A percentile compares a stretch with the other conserved stretches of the same genome.
Conservation (phyloP, 257 asterid genomes). For the Fraxinus anomala region DNA sequence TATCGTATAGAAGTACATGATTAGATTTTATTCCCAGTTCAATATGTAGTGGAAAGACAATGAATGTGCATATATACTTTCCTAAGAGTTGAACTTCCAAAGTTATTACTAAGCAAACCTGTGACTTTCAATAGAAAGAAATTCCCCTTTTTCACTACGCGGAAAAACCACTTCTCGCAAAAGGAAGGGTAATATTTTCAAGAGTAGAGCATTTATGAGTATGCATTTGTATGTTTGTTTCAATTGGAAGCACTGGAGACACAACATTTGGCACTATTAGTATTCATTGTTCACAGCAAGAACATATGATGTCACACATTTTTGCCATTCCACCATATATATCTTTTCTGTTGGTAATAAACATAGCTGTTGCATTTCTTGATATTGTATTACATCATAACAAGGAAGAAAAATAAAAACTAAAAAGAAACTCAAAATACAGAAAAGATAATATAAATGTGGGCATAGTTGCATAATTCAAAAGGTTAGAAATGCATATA, state of each 20-base stretch:
- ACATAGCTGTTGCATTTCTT: neutral
- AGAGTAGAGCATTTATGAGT: neutral
- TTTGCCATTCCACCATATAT: neutral
- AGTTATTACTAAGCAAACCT: neutral
- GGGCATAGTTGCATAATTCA: neutral
- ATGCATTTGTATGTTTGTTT: neutral
- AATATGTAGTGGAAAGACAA: neutral
- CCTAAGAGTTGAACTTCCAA: neutral
- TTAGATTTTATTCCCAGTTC: conserved; percentile 4
- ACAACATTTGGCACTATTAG: neutral
- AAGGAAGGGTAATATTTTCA: neutral
- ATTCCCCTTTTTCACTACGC: neutral
- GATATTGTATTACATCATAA: neutral
- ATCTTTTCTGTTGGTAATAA: neutral
- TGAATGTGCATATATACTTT: neutral
- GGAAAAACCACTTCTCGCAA: neutral
- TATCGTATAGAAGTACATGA: neutral
- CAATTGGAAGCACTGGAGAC: neutral
- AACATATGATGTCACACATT: neutral
- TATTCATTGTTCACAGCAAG: neutral
- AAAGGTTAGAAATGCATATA: neutral
- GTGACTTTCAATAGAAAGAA: neutral
- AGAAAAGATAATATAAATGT: neutral
- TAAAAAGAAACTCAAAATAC: neutral
- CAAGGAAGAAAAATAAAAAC: neutral